Conservation (phyloP, 306 rosid genomes). For the Crataegus laevigata region DNA sequence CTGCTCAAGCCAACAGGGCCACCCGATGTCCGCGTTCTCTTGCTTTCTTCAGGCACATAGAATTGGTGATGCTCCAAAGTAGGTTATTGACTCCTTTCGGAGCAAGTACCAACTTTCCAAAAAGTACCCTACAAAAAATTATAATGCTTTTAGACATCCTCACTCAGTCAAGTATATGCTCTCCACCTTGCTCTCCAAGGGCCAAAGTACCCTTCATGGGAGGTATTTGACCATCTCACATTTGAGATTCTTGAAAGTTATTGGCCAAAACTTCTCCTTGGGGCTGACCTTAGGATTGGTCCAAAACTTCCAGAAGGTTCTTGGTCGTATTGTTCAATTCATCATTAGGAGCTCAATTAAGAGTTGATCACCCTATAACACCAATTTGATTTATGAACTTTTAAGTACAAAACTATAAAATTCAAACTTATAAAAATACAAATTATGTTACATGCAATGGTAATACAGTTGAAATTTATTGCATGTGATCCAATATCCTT, state of each 20-base stretch:
- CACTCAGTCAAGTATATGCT: not conserved
- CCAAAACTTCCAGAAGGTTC: not conserved
- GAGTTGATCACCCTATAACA: not conserved
- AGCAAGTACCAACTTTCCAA: slow-evolving; percentile 3
- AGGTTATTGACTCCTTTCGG: not conserved
- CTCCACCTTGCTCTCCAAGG: not conserved
- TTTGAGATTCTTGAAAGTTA: not conserved
- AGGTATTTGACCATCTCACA: not conserved
- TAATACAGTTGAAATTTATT: too few relatives aligned
- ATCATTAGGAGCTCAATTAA: not conserved
- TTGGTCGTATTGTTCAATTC: not conserved
- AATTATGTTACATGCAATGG: not conserved
- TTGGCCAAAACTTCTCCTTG: not conserved
- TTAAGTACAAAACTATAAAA: not conserved
- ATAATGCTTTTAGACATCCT: not conserved
- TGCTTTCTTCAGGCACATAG: not conserved
- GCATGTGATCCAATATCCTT: too few relatives aligned
- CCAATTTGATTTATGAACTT: not conserved
- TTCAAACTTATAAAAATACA: not conserved
- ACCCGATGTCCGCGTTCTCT: not conserved
- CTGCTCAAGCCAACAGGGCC: not conserved
- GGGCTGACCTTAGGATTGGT: not conserved
- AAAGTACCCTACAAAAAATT: not conserved
- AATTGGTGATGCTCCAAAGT: not conserved
- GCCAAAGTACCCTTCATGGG: not conserved